phyloP scores from a whole-genome alignment of 2,329 filamentous ascomycete species.

The Aspergillus udagawae region DNA sequence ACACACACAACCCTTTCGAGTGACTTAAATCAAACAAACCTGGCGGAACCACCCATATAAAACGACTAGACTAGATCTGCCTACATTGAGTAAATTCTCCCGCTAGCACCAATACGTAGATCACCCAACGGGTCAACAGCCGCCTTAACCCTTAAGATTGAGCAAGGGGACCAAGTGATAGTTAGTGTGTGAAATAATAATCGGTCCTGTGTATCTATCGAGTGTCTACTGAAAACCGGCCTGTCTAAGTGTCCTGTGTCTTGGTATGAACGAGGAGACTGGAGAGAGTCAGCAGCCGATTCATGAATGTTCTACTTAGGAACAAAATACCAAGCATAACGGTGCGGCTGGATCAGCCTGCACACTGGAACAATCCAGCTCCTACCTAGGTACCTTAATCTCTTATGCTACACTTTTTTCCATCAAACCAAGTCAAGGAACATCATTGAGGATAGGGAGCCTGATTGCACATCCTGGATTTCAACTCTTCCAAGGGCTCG shows the following conservation, averaged over 20 bases:
- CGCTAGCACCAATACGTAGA: slow-evolving; percentile 16
- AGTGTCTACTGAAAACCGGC: background rate
- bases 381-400: background rate
- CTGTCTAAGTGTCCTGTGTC: background rate
- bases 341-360: background rate
- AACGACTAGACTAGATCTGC: background rate
- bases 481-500: background rate
- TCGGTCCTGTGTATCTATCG: background rate
- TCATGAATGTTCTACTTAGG: too few relatives aligned
- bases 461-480: background rate
- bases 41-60: slow-evolving; percentile 7
- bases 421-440: background rate
- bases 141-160: background rate
- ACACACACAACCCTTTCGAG: background rate
- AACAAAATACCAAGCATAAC: background rate
- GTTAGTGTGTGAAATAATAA: background rate
- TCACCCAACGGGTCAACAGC: slow-evolving; percentile 10
- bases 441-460: background rate
- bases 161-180: slow-evolving; percentile 1
- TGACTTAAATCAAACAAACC: slow-evolving; percentile 9
- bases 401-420: background rate
- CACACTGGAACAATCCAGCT: background rate
- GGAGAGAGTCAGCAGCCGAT: too few relatives aligned
- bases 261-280: background rate
- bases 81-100: slow-evolving; percentile 6